These are phyloP conservation scores for Suillus lakei DNA, from an alignment of 768 basidiomycete genomes.

Conservation along the genomic window DNA sequence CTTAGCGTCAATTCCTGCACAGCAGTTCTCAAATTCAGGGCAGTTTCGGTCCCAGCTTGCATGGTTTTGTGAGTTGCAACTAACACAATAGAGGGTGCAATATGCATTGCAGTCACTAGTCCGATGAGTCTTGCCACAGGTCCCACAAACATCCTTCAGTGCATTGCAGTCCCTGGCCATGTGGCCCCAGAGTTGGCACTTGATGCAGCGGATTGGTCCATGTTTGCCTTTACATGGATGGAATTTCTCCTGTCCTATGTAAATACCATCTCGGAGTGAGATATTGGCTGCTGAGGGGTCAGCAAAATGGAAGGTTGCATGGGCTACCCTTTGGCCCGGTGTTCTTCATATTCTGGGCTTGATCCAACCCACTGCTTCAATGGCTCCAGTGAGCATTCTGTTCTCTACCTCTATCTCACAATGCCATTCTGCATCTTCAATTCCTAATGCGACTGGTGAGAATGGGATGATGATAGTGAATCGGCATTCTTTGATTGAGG, in stretches of 20 bases:
- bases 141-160: background rate
- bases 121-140: too few species aligned
- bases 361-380: too few species aligned
- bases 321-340: too few species aligned
- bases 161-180: background rate
- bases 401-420: too few species aligned
- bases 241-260: background rate
- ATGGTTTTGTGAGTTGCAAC: background rate
- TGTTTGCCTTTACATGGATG: background rate
- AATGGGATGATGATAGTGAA: too few species aligned
- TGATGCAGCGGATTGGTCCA: background rate
- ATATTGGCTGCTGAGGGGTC: background rate
- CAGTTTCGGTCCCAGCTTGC: conserved; percentile 2
- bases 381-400: too few species aligned
- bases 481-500: too few species aligned
- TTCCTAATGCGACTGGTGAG: too few species aligned
- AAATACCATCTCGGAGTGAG: background rate
- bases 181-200: background rate
- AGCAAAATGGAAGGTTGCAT: background rate
- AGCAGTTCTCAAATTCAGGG: background rate
- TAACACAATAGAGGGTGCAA: background rate
- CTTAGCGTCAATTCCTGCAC: background rate
- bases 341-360: too few species aligned
- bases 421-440: too few species aligned
- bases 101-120: too few species aligned